Percentiles rank a stretch among this genome's conserved stretches.
Conservation (phyloP, 1,284 basidiomycete species). For the Tetrapyrgos nigripes region DNA sequence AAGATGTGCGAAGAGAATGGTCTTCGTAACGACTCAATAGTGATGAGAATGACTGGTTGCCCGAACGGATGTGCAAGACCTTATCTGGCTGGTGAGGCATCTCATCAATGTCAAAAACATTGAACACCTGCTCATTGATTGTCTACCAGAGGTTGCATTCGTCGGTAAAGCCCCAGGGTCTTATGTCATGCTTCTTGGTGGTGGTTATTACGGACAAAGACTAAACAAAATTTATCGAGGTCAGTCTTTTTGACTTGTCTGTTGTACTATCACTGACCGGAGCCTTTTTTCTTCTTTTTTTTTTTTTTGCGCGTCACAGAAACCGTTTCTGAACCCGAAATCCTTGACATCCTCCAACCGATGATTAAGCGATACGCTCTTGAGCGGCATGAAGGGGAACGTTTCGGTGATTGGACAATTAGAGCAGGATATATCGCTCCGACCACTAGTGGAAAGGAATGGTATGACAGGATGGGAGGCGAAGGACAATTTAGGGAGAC, state of each 20-base stretch:
- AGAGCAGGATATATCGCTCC: slow-evolving; percentile 85
- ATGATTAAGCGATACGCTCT: slow-evolving; percentile 96
- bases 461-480: slow-evolving; percentile 65
- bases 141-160: slow-evolving; percentile 87
- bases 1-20: slow-evolving; percentile 94
- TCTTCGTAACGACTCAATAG: slow-evolving; percentile 90
- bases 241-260: slow-evolving; percentile 32
- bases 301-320: too few species aligned
- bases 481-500: slow-evolving; percentile 14
- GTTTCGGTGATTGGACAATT: slow-evolving; percentile 96
- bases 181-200: slow-evolving; percentile 96
- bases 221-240: slow-evolving; percentile 93
- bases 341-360: slow-evolving; percentile 86
- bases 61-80: slow-evolving; percentile 95
- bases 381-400: slow-evolving; percentile 90
- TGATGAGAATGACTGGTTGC: slow-evolving; percentile 98
- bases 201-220: slow-evolving; percentile 92
- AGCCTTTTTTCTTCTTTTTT: slow-evolving; percentile 10
- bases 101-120: not conserved
- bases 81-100: slow-evolving; percentile 78
- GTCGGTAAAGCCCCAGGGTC: slow-evolving; percentile 95
- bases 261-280: not conserved
- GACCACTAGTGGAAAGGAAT: slow-evolving; percentile 78
- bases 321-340: slow-evolving; percentile 93
- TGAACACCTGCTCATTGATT: too few species aligned